Evolutionary conservation across 2,329 filamentous ascomycete species (phyloP).

Genomic region (Aciculosporium take): DNA sequence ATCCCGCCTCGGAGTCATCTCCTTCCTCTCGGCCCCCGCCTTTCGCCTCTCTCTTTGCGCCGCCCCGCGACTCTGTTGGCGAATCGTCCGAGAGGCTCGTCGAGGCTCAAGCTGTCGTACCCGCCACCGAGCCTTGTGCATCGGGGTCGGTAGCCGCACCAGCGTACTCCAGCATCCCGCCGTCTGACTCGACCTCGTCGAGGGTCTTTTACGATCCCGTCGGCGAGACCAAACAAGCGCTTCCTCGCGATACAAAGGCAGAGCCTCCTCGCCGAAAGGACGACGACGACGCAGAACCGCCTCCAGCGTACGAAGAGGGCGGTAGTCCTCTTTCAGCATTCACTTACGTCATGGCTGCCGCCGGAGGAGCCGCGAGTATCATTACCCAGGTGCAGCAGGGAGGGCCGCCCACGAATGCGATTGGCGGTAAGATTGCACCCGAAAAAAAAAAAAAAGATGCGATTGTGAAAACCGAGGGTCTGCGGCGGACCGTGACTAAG

Average conservation of each 20-base stretch:
- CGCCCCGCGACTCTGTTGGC: slow-evolving; percentile 20
- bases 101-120: slow-evolving; percentile 13
- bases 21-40: slow-evolving; percentile 39
- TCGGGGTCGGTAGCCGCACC: slow-evolving; percentile 34
- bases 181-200: slow-evolving; percentile 22
- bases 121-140: slow-evolving; percentile 14
- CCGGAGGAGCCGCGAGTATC: slow-evolving; percentile 93
- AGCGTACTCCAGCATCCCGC: slow-evolving; percentile 31
- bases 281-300: slow-evolving; percentile 76
- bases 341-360: slow-evolving; percentile 93
- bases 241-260: slow-evolving; percentile 70
- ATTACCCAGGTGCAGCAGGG: slow-evolving; percentile 98
- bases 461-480: background rate
- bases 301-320: slow-evolving; percentile 91
- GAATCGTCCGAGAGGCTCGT: slow-evolving; percentile 20
- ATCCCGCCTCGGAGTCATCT: slow-evolving; percentile 41
- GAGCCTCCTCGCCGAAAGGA: slow-evolving; percentile 59
- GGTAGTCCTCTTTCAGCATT: slow-evolving; percentile 85
- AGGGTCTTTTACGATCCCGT: slow-evolving; percentile 34
- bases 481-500: background rate
- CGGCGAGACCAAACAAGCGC: slow-evolving; percentile 70
- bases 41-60: slow-evolving; percentile 45
- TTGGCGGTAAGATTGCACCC: slow-evolving; percentile 51
- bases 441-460: too few species aligned
- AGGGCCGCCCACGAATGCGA: slow-evolving; percentile 73